Base-by-base conservation (phyloP, 179 eudicot genomes). In the Beta macrorhiza region DNA sequence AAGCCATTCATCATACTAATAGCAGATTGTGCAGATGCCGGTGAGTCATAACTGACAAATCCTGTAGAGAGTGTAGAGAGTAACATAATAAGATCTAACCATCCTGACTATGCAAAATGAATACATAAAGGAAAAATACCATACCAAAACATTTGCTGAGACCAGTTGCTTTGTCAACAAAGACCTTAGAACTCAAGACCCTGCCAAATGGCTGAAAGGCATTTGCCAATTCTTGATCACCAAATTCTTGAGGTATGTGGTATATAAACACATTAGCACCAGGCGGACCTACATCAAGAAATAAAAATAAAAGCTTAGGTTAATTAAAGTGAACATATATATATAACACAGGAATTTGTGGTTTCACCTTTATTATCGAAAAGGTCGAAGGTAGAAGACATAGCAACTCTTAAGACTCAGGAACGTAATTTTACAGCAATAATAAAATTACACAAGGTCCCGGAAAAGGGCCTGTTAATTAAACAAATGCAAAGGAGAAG, bases 121-220 rank as follows among this genome's bases (percentile, higher is more conserved):
- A 47, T 14, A 51, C 25, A 52, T 12, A 32, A 61, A 67, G 74
- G 53, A 53, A 72, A 55, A 37, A 62, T 29, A 49, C 80, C 56
- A 16, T 89, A 96, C 99, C 99, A 76, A 96, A 96, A 81, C 98
- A 94, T 92, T 97, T 97, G 92, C 99, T 97, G 75, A 86, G 91
- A 79, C 97, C 98, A 12, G 98, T 94, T 61, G 90, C 91, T 89
- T 94, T 97, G 87, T 97, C 98, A 1, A 97, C 89, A 80, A 88
- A 96, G 80, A 97, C 99, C 87, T 94, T 97, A 68, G 99, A 97
- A 87, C 99, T 97, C 86, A 97, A 80, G 80, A 94, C 90, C 89
- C 87, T 91, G 61, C 99, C 99, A 76, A 90, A 97, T 75, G 83
- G 89, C 77, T 90, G 93, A 83, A 96, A 96, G 25, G 95, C 92